Evolutionary conservation across 768 basidiomycete genomes (phyloP), one percentile per base, ranked within the genome.

Genomic region (Xerocomellus chrysenteron): DNA sequence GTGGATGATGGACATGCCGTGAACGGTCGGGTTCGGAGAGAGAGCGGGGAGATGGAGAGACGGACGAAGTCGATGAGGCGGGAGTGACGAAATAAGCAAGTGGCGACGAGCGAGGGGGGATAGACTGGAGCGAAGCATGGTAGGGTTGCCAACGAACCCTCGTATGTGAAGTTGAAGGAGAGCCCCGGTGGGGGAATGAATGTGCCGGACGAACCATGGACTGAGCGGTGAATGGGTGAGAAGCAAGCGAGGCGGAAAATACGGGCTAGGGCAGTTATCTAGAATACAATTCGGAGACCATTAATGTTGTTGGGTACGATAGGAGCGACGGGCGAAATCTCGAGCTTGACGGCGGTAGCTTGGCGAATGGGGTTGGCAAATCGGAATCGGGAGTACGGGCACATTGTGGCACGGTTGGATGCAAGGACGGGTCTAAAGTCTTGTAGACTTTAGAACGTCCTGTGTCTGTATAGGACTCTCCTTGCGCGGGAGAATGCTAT

Each of bases 91-190:
- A 77, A 76, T 78, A 82, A 26, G 61, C 26, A 40, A 77, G 62
- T 43, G 73, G 67, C 43, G 75, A 61, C 39, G 75, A 67, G 33
- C 66, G 70, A 49, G 72, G 55, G 46, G 71, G 58, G 44, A 80
- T 65, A 54, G 75, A 68, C 44, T 73, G 73, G 52, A 73, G 67
- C 52, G 78, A 70, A 50, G 83, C 68, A 61, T 76, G 74, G 72
- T 91, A 92, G 62, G 90, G 90, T 75, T 91, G 90, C 89, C 90
- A 92, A 64, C 90, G 86, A 64, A 85, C 76, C 70, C 87, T 76
- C 48, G 85, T 75, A 63, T 88, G 84, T 56, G 87, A 77, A 1
- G 83, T 80, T 21, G 70, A 74, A 58, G 85, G 82, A 43, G 85
- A 83, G 39, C 86, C 87, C 78, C 88, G 76, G 69, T 88, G 87